phyloP scores from a whole-genome alignment of 257 asterid genomes.

The Plantago elongata region DNA sequence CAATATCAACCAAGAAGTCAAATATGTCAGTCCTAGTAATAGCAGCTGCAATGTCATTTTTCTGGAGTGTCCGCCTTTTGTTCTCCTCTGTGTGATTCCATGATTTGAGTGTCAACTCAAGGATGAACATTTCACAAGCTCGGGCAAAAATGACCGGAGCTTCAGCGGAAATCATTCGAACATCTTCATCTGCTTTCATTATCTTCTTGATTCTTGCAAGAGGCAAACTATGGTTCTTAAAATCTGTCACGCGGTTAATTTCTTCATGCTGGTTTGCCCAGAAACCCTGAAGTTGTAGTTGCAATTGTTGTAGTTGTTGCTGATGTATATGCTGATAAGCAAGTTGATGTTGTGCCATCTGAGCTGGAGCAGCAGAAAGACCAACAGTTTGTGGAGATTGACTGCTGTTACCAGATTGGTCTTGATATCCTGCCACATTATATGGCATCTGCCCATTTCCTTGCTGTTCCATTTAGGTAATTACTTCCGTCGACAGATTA shows the following conservation, averaged over 20 bases:
- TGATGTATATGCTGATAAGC: conserved; percentile 97
- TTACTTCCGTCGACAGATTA: conserved; percentile 5
- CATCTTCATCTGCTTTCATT: conserved; percentile 96
- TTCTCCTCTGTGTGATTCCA: conserved; percentile 98
- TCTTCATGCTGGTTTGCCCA: conserved; percentile 81
- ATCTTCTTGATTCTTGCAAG: conserved; percentile 93
- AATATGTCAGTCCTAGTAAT: conserved; percentile 93
- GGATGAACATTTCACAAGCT: conserved; percentile 98
- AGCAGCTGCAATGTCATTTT: conserved; percentile 95
- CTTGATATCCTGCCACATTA: conserved; percentile 57
- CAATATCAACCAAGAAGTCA: conserved; percentile 93
- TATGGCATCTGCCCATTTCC: conserved; percentile 83
- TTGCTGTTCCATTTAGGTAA: conserved; percentile 73
- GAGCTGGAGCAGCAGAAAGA: conserved; percentile 66
- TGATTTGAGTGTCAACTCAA: conserved; percentile 84
- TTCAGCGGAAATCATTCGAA: conserved; percentile 94
- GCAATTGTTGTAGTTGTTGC: conserved; percentile 88
- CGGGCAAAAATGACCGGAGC: conserved; percentile 93
- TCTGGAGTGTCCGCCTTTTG: conserved; percentile 93
- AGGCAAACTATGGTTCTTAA: conserved; percentile 93
- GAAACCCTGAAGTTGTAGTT: conserved; percentile 75
- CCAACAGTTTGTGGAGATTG: conserved; percentile 78
- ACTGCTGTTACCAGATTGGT: conserved; percentile 54
- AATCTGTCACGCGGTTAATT: conserved; percentile 66
- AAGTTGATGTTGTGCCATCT: conserved; percentile 83